Conservation (phyloP, 139 green algal species). For the Closterium sp. region DNA sequence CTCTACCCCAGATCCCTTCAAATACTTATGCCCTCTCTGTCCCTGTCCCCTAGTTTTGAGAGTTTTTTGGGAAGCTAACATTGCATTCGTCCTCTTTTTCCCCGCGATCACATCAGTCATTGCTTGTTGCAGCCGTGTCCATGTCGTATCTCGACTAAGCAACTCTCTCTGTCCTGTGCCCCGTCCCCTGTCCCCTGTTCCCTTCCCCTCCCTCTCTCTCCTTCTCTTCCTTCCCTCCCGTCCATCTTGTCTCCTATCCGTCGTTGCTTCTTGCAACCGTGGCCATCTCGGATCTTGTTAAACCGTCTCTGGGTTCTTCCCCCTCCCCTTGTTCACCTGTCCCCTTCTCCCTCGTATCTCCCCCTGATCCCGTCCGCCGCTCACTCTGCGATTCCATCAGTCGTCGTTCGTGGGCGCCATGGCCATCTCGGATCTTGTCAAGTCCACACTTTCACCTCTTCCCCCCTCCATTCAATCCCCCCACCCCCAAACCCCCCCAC, state of each 20-base stretch:
- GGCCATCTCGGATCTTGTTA: constrained; percentile 96
- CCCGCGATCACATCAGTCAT: constrained; percentile 27
- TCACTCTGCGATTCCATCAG: neutral
- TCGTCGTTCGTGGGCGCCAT: constrained; percentile 91
- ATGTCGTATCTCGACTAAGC: too few relatives aligned
- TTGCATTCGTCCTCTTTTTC: neutral
- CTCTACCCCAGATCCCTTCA: too few relatives aligned
- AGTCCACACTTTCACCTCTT: constrained; percentile 84
- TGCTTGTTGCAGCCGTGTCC: constrained; percentile 68
- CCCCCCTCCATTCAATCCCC: neutral
- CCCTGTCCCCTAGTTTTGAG: neutral
- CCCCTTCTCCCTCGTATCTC: neutral
- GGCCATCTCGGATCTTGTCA: constrained; percentile 96
- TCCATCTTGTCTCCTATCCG: neutral
- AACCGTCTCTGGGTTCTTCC: constrained; percentile 66
- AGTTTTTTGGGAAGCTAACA: neutral
- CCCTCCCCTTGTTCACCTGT: neutral
- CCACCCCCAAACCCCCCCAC: neutral
- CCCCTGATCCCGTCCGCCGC: too few relatives aligned
- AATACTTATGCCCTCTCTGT: neutral
- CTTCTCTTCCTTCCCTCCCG: neutral
- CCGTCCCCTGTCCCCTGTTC: neutral
- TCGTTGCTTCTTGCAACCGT: constrained; percentile 75
- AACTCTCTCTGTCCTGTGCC: neutral
- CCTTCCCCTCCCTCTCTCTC: neutral